Evolutionary conservation across 352 stramenopile species (phyloP).

Genomic region (Achlya hypogyna): DNA sequence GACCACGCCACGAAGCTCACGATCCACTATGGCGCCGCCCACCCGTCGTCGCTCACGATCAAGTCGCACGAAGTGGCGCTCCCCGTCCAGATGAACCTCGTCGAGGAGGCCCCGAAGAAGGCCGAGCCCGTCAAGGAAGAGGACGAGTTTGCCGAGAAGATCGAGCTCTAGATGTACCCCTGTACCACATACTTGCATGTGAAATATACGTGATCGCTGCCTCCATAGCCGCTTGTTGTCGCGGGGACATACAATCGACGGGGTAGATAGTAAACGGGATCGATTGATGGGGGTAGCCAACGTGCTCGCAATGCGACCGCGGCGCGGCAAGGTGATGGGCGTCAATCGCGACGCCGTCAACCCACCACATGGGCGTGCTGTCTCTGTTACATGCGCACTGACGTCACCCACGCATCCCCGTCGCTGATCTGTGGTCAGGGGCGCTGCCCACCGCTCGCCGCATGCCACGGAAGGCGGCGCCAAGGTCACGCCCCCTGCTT

Average conservation of each 20-base stretch:
- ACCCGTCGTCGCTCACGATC: slow-evolving; percentile 66
- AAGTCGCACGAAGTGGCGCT: slow-evolving; percentile 35
- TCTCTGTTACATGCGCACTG: background rate
- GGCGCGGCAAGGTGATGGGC: no score
- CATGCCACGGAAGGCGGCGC: no score
- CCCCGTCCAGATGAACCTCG: background rate
- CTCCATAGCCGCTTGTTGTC: no score
- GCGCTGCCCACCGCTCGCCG: no score
- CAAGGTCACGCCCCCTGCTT: no score
- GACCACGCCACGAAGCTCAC: slow-evolving; percentile 57
- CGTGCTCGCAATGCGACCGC: no score
- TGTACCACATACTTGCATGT: background rate
- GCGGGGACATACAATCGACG: no score
- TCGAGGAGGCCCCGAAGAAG: background rate
- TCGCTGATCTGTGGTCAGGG: no score
- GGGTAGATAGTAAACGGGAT: no score
- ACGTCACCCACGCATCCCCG: background rate
- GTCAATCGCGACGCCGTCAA: no score
- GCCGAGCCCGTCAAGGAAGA: slow-evolving; percentile 26
- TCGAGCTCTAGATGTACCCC: slow-evolving; percentile 5
- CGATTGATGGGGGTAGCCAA: no score
- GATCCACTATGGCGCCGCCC: slow-evolving; percentile 57
- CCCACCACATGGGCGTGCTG: background rate
- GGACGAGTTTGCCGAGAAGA: slow-evolving; percentile 51
- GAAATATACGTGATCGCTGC: background rate